Percentiles rank a stretch among this genome's conserved stretches.
These are phyloP conservation scores for Colletotrichum sp. DNA, from an alignment of 2,329 filamentous ascomycete genomes.

Conservation along the genomic window DNA sequence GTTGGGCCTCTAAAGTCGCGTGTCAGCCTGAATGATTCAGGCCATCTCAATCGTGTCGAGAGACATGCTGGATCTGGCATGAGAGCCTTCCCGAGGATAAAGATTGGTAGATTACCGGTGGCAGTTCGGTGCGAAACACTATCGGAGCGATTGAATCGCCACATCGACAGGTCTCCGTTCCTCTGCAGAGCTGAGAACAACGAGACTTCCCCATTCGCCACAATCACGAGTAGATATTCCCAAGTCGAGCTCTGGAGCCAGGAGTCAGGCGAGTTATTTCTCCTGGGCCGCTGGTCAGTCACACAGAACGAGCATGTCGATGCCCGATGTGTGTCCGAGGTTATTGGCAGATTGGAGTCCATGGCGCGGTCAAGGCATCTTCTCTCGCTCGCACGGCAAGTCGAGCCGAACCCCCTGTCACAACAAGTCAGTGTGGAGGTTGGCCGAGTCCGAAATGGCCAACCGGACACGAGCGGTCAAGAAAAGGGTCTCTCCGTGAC, in stretches of 20 bases:
- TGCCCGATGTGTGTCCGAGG: background rate
- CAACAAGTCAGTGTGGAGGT: background rate
- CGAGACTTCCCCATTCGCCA: background rate
- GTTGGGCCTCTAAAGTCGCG: background rate
- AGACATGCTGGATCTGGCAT: background rate
- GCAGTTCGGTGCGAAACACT: too few relatives aligned
- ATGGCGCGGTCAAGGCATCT: background rate
- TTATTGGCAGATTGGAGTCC: background rate
- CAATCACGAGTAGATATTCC: rapidly evolving
- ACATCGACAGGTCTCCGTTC: background rate
- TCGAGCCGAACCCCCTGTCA: background rate
- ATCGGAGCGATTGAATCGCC: too few relatives aligned
- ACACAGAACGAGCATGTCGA: background rate
- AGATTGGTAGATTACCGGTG: background rate
- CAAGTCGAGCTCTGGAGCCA: background rate
- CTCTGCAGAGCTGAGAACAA: background rate
- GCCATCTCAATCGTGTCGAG: background rate
- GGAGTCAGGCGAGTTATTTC: background rate
- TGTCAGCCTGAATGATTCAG: too few relatives aligned
- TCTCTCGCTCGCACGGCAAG: background rate
- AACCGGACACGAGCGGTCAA: background rate
- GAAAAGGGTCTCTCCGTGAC: background rate
- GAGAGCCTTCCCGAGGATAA: background rate
- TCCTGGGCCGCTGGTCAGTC: background rate
- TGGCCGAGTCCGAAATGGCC: background rate